A percentile compares a stretch with the other conserved stretches of the same genome.
phyloP scores from a whole-genome alignment of 441 rosid species.

The Brassica balearica region DNA sequence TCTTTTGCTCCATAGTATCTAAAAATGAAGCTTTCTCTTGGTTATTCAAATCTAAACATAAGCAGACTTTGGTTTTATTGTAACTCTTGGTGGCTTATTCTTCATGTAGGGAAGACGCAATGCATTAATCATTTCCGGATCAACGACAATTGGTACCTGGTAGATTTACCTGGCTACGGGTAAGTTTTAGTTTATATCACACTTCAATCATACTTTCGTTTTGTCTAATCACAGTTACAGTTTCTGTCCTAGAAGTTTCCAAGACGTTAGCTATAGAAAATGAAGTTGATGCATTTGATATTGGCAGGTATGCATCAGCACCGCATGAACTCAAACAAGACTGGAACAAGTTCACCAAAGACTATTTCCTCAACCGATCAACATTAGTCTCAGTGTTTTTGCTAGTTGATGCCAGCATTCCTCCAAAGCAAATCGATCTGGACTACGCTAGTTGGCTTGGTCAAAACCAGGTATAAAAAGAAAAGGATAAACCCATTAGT shows the following conservation, averaged over 20 bases:
- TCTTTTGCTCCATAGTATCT: background rate
- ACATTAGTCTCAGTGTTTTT: constrained; percentile 86
- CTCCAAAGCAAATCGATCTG: constrained; percentile 84
- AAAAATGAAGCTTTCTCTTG: background rate
- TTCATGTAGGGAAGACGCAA: constrained; percentile 82
- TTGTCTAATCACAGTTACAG: too few species aligned
- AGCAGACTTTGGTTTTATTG: too few species aligned
- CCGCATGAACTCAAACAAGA: constrained; percentile 80
- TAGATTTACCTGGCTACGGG: constrained; percentile 99
- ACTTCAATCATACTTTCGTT: too few species aligned
- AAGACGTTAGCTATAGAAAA: background rate
- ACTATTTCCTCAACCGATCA: constrained; percentile 84
- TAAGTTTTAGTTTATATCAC: constrained; percentile 41
- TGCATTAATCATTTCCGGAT: constrained; percentile 96
- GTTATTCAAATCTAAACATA: too few species aligned
- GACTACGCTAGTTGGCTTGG: constrained; percentile 99
- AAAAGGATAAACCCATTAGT: background rate
- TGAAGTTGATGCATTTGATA: constrained; percentile 16
- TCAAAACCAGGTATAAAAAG: constrained; percentile 71
- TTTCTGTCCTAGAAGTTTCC: too few species aligned
- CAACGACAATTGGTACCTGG: constrained; percentile 89
- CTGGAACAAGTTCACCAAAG: constrained; percentile 83
- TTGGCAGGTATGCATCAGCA: constrained; percentile 81
- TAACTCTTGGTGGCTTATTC: background rate
- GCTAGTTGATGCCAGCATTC: constrained; percentile 93